Evolutionary conservation across 257 asterid genomes (phyloP), one percentile per base, ranked within the genome.

Genomic region (Rubia yunnanensis): DNA sequence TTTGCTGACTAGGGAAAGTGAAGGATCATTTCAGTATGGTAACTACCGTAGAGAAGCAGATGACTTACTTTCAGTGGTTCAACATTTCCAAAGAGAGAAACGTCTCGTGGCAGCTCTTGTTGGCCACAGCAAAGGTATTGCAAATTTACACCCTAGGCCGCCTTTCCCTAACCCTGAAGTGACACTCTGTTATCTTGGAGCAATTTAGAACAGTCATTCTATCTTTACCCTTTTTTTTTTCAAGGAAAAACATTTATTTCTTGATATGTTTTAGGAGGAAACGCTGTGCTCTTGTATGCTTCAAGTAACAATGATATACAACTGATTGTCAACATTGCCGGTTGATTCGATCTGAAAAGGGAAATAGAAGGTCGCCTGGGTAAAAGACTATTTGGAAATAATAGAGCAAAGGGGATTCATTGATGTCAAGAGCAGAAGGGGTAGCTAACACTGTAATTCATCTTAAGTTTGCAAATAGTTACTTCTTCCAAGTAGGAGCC

Each of bases 281-380:
- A 92, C 80, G 97, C 76, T 31, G 97, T 80, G 76, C 91, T 92
- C 44, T 65, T 92, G 67, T 87, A 92, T 68, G 94, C 96, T 66
- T 87, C 96, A 41, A 83, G 66, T 77, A 82, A 83, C 73, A 64
- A 76, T 2, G 83, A 85, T 64, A 59, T 84, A 44, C 74, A 64
- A 26, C 75, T 78, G 9, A 62, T 92, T 35, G 82, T 89, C 56
- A 92, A 89, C 64, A 87, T 92, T 64, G 80, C 97, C 69, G 98
- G 96, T 10, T 96, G 95, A 53, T 89, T 82, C 72, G 52, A 87
- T 84, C 80, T 92, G 70, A 76, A 46, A 61, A 74, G 84, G 81
- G 98, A 95, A 71, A 91, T 91, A 7, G 95, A 85, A 78, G 95
- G 91, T 54, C 95, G 96, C 8, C 67, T 91, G 87, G 98, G 98